Conservation (phyloP, 2,329 filamentous ascomycete species). For the Aspergillus spinulosporus region DNA sequence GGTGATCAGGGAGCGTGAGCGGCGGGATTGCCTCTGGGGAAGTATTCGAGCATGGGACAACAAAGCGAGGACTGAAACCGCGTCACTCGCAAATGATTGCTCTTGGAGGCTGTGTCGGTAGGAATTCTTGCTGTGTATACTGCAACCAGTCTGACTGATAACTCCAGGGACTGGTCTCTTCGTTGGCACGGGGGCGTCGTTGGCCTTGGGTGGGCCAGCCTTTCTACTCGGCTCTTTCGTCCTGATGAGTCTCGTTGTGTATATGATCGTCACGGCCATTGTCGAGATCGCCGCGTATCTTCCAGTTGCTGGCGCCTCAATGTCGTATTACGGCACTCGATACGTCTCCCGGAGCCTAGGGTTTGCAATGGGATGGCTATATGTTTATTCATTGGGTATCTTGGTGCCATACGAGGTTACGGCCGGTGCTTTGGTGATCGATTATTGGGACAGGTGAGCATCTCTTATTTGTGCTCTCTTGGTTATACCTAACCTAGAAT, state of each 20-base stretch:
- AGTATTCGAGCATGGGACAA: too few relatives aligned
- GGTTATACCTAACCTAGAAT: too few relatives aligned
- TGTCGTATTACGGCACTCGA: constrained; percentile 46
- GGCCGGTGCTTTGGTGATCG: constrained; percentile 63
- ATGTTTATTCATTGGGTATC: constrained; percentile 52
- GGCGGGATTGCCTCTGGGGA: too few relatives aligned
- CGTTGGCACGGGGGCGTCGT: constrained; percentile 54
- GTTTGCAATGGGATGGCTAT: constrained; percentile 55
- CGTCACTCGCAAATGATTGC: constrained; percentile 16
- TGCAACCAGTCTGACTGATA: constrained; percentile 49
- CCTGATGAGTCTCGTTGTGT: constrained; percentile 50
- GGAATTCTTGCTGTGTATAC: constrained; percentile 33
- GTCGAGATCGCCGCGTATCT: constrained; percentile 46
- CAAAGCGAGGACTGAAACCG: constrained; percentile 10
- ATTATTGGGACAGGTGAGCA: constrained; percentile 54
- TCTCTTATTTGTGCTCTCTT: constrained; percentile 29
- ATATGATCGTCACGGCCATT: constrained; percentile 49
- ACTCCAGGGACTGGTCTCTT: constrained; percentile 56
- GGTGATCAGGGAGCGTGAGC: too few relatives aligned
- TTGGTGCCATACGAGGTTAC: constrained; percentile 61
- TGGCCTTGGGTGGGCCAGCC: constrained; percentile 54
- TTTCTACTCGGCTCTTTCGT: constrained; percentile 55
- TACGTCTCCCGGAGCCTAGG: constrained; percentile 46
- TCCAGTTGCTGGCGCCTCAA: constrained; percentile 45
- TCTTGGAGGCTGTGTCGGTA: constrained; percentile 41